Conservation (phyloP, 306 rosid genomes). For the Cicer judaicum region DNA sequence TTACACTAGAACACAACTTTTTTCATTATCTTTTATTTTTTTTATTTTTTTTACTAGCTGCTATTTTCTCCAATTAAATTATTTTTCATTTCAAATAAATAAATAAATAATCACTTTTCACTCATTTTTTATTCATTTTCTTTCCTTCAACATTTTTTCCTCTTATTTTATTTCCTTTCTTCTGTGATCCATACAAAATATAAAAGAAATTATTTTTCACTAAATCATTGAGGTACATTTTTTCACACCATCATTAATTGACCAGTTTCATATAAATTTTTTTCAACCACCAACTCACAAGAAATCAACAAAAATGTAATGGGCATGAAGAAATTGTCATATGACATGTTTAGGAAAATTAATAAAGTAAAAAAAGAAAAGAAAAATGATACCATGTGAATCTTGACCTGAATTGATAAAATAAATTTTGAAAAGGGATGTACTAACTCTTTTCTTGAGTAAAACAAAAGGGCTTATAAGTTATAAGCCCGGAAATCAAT, state of each 20-base stretch:
- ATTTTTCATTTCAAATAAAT: no score
- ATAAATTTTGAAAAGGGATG: conserved; percentile 9
- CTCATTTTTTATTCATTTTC: no score
- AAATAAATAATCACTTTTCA: no score
- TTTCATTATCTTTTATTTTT: no score
- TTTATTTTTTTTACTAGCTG: no score
- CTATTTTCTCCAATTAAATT: no score
- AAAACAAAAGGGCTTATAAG: neutral
- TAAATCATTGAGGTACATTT: neutral
- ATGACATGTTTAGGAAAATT: neutral
- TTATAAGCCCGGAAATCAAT: neutral
- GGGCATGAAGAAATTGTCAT: conserved; percentile 13
- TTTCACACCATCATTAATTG: conserved; percentile 7
- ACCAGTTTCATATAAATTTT: neutral
- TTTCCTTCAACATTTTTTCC: no score
- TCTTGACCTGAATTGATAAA: conserved; percentile 10
- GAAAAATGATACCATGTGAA: neutral
- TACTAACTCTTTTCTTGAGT: neutral
- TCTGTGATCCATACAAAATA: no score
- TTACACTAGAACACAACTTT: neutral
- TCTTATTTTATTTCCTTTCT: no score
- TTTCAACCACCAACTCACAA: conserved; percentile 14
- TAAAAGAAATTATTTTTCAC: no score
- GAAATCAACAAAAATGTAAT: conserved; percentile 2
- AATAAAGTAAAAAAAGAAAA: neutral